A percentile compares a stretch with the other conserved stretches of the same genome.
phyloP scores from a whole-genome alignment of 768 basidiomycete species.

The Chalciporus chontae region DNA sequence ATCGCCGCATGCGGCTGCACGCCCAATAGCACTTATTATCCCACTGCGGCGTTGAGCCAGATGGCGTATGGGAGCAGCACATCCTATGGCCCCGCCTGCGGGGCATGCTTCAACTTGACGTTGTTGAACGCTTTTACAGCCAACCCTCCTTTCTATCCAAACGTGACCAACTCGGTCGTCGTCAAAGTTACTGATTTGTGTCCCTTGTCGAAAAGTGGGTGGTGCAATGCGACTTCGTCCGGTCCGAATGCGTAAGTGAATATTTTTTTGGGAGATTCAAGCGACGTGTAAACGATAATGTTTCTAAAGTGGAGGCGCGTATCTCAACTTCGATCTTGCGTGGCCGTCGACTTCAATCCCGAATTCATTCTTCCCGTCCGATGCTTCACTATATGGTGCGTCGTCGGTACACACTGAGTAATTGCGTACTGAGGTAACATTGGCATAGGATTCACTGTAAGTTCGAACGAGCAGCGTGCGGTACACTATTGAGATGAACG shows the following conservation, averaged over 20 bases:
- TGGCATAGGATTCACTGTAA: conserved; percentile 37
- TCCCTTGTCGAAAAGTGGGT: conserved; percentile 56
- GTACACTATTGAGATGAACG: background rate
- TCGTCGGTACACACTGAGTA: too few species aligned
- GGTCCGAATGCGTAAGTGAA: conserved; percentile 60
- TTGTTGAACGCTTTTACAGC: conserved; percentile 65
- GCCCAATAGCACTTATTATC: conserved; percentile 58
- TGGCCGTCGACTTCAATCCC: conserved; percentile 73
- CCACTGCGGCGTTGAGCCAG: conserved; percentile 77
- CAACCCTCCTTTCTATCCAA: conserved; percentile 67
- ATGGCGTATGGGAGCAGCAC: conserved; percentile 75
- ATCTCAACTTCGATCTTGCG: conserved; percentile 80
- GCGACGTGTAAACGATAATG: background rate
- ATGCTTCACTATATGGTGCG: conserved; percentile 61
- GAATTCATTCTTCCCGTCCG: conserved; percentile 69
- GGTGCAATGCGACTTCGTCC: conserved; percentile 65
- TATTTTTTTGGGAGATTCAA: background rate
- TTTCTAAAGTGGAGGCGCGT: conserved; percentile 53
- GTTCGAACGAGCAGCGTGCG: conserved; percentile 4
- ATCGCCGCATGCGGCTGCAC: conserved; percentile 79
- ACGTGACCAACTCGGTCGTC: conserved; percentile 55
- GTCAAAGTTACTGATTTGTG: conserved; percentile 82
- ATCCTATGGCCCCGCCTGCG: conserved; percentile 72
- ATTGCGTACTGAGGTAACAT: conserved; percentile 32
- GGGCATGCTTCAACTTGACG: conserved; percentile 76